Evolutionary conservation across 768 basidiomycete genomes (phyloP), one percentile per base, ranked within the genome.

Genomic region (Lactifluus piperatus): DNA sequence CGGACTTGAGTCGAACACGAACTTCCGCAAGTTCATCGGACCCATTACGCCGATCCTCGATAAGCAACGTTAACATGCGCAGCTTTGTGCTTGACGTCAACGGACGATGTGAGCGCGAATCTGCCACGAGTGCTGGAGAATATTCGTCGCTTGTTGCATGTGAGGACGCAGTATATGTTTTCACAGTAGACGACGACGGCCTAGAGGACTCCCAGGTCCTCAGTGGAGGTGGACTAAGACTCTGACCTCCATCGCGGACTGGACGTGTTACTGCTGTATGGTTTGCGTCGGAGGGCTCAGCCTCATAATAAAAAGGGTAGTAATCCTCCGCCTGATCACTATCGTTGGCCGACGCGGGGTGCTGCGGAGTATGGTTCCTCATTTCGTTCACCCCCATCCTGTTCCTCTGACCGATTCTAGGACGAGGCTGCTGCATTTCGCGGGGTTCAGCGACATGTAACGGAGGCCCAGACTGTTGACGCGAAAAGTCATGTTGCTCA

Each of bases 1-100:
- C 74, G 5, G 68, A 65, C 65, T 70, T 79, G 37, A 89, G 69
- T n/a, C 78, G 79, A 30, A 88, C 77, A 37, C 73, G 77, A 20
- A 90, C 80, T 68, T 90, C 88, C 1, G 82, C 82, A 20, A 88
- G 74, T 67, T 88, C 86, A 36, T 71, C 69, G 1, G 71, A 71
- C 6, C 77, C 79, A 61, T 75, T 78, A 36, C 87, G 79, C 50
- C 73, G 61, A 63, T 88, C 87, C 54, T 82, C 77, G 13, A 88
- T 87, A 8, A 88, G 75, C 41, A 89, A 63, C 11, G 86, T 89
- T 9, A 89, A 71, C 72, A 86, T 79, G 44, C 82, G 76, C 56
- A 76, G 18, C 36, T 60, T 65, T 10, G 16, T 11, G 18, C 45
- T 44, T 1, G 41, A 47, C 13, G 62, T 39, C 45, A 18, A 13